These are phyloP conservation scores for Chrysoporthe austroafricana DNA, from an alignment of 2,329 filamentous ascomycete species.

Conservation along the genomic window DNA sequence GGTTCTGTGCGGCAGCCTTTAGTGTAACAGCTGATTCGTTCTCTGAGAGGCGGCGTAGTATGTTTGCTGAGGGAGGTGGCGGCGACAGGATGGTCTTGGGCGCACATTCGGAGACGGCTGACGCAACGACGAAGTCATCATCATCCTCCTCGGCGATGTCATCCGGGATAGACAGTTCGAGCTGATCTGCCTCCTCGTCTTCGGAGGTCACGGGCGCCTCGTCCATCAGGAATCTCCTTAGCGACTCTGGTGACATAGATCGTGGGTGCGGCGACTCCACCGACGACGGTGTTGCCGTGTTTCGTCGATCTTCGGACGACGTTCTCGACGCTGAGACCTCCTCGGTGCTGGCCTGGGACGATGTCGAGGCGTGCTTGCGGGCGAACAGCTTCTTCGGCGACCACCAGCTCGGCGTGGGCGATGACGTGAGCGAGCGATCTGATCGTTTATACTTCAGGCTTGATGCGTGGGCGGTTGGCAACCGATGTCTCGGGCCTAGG, in stretches of 20 bases:
- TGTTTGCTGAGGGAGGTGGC: slow-evolving; percentile 46
- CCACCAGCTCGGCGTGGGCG: slow-evolving; percentile 50
- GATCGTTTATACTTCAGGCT: slow-evolving; percentile 42
- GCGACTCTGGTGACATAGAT: slow-evolving; percentile 60
- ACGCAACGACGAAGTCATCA: slow-evolving; percentile 66
- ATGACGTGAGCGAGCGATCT: slow-evolving; percentile 52
- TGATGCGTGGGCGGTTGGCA: slow-evolving; percentile 39
- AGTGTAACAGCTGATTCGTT: slow-evolving; percentile 30
- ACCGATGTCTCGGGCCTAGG: slow-evolving; percentile 39
- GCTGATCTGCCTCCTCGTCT: slow-evolving; percentile 40
- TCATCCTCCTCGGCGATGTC: slow-evolving; percentile 56
- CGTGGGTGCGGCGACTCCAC: slow-evolving; percentile 51
- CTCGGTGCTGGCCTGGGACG: slow-evolving; percentile 38
- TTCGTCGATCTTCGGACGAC: slow-evolving; percentile 37
- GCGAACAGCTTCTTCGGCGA: slow-evolving; percentile 53
- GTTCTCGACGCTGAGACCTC: slow-evolving; percentile 36
- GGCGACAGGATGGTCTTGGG: slow-evolving; percentile 56
- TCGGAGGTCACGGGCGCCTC: slow-evolving; percentile 43
- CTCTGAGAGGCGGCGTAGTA: slow-evolving; percentile 25
- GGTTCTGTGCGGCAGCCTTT: slow-evolving; percentile 22
- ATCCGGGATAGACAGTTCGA: slow-evolving; percentile 46
- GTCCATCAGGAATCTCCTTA: slow-evolving; percentile 55
- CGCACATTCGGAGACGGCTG: slow-evolving; percentile 49
- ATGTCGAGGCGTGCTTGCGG: slow-evolving; percentile 43
- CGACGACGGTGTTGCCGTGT: slow-evolving; percentile 34